Evolutionary conservation across 164 flowering plant genomes (phyloP).

Genomic region (Macadamia tetraphylla): DNA sequence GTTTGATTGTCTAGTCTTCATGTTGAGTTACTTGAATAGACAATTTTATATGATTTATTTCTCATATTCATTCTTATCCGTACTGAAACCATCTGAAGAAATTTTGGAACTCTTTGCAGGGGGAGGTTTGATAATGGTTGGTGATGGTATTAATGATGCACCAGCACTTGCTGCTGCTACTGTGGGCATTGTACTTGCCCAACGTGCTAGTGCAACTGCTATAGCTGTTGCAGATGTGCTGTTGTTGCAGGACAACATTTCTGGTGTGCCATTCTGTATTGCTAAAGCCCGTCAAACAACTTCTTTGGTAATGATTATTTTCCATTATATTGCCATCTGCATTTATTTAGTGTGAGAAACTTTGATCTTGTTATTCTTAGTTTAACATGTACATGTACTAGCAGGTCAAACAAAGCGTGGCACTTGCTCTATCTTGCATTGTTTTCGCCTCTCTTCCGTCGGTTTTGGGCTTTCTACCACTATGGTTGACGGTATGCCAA

Average conservation of each 20-base stretch:
- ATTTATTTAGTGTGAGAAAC: not conserved
- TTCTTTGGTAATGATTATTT: slow-evolving; percentile 55
- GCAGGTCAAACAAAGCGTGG: slow-evolving; percentile 95
- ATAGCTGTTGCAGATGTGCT: slow-evolving; percentile 95
- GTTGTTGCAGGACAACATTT: slow-evolving; percentile 79
- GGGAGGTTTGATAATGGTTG: slow-evolving; percentile 95
- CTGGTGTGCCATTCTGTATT: slow-evolving; percentile 85
- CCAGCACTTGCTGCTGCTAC: slow-evolving; percentile 99
- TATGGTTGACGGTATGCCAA: slow-evolving; percentile 91
- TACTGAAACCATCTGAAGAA: slow-evolving; percentile 1
- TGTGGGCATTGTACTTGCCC: slow-evolving; percentile 94
- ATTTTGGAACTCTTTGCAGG: slow-evolving; percentile 34
- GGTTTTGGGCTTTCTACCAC: slow-evolving; percentile 86
- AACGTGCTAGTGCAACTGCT: slow-evolving; percentile 98
- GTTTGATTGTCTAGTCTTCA: not conserved
- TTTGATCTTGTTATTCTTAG: slow-evolving; percentile 1
- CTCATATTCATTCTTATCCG: not conserved
- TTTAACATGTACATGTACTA: slow-evolving; percentile 11
- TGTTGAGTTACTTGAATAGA: not conserved
- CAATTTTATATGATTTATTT: not conserved
- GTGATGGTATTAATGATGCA: slow-evolving; percentile 99
- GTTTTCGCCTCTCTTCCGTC: slow-evolving; percentile 88
- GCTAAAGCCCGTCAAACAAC: slow-evolving; percentile 94
- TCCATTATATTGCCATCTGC: not conserved
- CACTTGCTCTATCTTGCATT: slow-evolving; percentile 80